These are phyloP conservation scores for Casuarina equisetifolia DNA, from an alignment of 306 rosid species.

Conservation along the genomic window DNA sequence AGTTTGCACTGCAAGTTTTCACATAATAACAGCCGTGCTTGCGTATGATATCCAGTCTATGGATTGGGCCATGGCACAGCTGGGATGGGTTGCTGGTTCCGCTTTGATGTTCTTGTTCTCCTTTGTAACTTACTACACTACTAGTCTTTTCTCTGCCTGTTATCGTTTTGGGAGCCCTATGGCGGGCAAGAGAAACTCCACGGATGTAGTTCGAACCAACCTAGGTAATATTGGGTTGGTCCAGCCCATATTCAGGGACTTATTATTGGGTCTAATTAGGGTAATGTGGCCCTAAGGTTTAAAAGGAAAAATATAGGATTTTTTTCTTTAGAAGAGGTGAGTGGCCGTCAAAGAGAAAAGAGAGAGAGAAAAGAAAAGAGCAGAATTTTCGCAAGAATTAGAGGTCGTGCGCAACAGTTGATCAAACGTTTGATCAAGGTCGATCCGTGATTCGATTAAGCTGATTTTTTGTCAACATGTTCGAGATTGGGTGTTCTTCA, in stretches of 20 bases:
- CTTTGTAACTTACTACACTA: slow-evolving; percentile 74
- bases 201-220: slow-evolving; percentile 66
- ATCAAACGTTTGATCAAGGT: too few relatives aligned
- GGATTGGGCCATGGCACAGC: slow-evolving; percentile 90
- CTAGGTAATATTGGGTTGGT: slow-evolving; percentile 65
- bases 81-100: slow-evolving; percentile 94
- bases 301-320: not conserved
- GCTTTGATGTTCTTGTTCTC: slow-evolving; percentile 67
- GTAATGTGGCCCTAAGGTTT: too few relatives aligned
- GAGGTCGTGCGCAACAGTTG: too few relatives aligned
- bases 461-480: too few relatives aligned
- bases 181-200: slow-evolving; percentile 81
- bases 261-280: too few relatives aligned
- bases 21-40: slow-evolving; percentile 80
- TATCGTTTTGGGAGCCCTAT: slow-evolving; percentile 68
- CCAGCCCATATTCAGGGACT: too few relatives aligned
- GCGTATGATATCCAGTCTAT: slow-evolving; percentile 79
- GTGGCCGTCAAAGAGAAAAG: too few relatives aligned
- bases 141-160: slow-evolving; percentile 68
- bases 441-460: too few relatives aligned
- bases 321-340: not conserved
- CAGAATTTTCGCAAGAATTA: too few relatives aligned
- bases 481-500: too few relatives aligned
- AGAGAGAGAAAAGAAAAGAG: too few relatives aligned
- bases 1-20: slow-evolving; percentile 78